Conservation (phyloP, 2,329 filamentous ascomycete species). For the Zymoseptoria ardabiliae region DNA sequence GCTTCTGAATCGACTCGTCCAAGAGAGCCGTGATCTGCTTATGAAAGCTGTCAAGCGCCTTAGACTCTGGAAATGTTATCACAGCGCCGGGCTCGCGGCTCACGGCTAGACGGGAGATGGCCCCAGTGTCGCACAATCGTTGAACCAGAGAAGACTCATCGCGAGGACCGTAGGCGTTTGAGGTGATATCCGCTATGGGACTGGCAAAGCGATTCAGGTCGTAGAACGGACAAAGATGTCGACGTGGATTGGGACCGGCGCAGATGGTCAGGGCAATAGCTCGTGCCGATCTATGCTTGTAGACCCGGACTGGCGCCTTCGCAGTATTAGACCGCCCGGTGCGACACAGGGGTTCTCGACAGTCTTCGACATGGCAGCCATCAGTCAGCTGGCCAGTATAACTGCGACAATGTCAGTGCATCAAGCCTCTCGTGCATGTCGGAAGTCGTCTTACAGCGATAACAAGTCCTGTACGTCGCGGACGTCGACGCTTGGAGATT, state of each 20-base stretch:
- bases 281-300: constrained; percentile 71
- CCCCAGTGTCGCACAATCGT: constrained; percentile 37
- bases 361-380: constrained; percentile 63
- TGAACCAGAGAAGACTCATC: constrained; percentile 56
- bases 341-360: constrained; percentile 67
- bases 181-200: no score
- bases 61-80: background rate
- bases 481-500: background rate
- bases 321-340: constrained; percentile 60
- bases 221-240: constrained; percentile 53
- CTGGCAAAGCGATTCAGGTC: no score
- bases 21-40: background rate
- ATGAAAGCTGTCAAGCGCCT: background rate
- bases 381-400: constrained; percentile 64
- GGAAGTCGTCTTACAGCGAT: constrained; percentile 2
- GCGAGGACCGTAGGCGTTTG: constrained; percentile 26
- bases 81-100: background rate
- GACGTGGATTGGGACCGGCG: constrained; percentile 65
- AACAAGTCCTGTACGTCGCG: constrained; percentile 3
- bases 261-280: constrained; percentile 71
- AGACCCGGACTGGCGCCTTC: constrained; percentile 64
- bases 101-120: constrained; percentile 1
- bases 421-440: no score
- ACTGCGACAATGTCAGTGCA: no score
- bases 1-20: background rate